Base-by-base conservation (phyloP, 176 grass and related monocot species). In the Musa beccarii region DNA sequence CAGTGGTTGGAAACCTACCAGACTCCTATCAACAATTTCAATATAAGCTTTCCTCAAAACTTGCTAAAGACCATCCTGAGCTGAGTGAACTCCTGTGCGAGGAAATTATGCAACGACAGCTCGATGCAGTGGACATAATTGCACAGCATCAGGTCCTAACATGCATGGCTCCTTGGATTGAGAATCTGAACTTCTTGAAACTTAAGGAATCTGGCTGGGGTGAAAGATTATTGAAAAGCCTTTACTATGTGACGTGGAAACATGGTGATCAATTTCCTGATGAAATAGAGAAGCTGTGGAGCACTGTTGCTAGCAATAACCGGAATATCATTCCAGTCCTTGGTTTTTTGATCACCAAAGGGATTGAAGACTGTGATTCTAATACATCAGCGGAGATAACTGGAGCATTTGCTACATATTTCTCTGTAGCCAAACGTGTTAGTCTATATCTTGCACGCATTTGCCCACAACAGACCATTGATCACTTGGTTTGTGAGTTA, bases 1-100 rank as follows among this genome's bases (percentile, higher is more conserved):
- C 95, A 82, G 95, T 98, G 72, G 95, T 98, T n/a, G 95, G 95
- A 69, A 98, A 98, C 76, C 88, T 98, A 22, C 95, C 90, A 6
- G 95, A 98, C 78, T 98, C 95, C 43, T 98, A 98, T 75, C 95
- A 98, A 65, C 95, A 98, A 71, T 98, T 98, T 80, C 90, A 98
- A 64, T 98, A 98, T 71, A 98, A 91, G 76, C 76, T 98, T 29
- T 98, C 95, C 16, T 87, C 86, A 49, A 98, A 93, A 80, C 95
- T 98, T 78, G 88, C 95, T 59, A 98, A 98, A 84, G 95, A 98
- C 84, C 95, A 91, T 87, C 95, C 90, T 80, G 95, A 98, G 82
- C 78, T 98, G 52, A 93, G 90, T 77, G 95, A 98, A 54, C 84
- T 87, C 62, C 83, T 98, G 10, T 93, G 90, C 9, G 80, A 77